Conservation (phyloP, 148 eudicot species). For the Spergularia marina region DNA sequence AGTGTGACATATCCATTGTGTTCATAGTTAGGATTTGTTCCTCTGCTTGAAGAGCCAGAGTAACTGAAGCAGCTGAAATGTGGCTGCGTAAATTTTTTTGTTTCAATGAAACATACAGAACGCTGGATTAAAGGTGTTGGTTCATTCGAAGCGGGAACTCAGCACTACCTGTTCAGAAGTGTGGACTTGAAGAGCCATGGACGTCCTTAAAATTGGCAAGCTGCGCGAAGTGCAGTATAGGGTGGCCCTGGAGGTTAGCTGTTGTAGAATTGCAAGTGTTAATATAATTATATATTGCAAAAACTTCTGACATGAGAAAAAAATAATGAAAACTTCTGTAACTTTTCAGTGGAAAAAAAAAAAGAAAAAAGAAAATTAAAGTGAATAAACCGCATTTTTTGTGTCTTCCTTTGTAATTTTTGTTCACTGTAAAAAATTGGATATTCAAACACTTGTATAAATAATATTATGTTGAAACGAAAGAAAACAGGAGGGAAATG, state of each 20-base stretch:
- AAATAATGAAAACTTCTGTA: constrained; percentile 1
- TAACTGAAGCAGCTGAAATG: constrained; percentile 38
- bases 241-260: constrained; percentile 37
- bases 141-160: constrained; percentile 74
- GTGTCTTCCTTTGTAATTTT: constrained; percentile 14
- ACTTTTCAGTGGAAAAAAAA: constrained; percentile 20
- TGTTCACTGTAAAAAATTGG: constrained; percentile 24
- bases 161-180: constrained; percentile 55
- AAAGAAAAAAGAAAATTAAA: constrained; percentile 13
- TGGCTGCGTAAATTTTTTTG: constrained; percentile 35
- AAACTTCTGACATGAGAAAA: constrained; percentile 21
- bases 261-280: constrained; percentile 34
- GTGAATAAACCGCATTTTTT: constrained; percentile 33
- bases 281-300: constrained; percentile 25
- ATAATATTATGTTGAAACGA: constrained; percentile 10
- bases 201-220: constrained; percentile 42
- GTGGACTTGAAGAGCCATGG: constrained; percentile 26
- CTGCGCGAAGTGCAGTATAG: constrained; percentile 62
- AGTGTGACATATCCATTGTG: constrained; percentile 34
- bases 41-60: constrained; percentile 57
- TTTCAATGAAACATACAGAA: constrained; percentile 34
- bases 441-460: constrained; percentile 34
- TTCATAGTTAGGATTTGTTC: constrained; percentile 31
- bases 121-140: constrained; percentile 69
- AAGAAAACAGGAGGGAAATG: not conserved